Evolutionary conservation across 139 green algal genomes (phyloP).

Genomic region (Chlorella sp.): DNA sequence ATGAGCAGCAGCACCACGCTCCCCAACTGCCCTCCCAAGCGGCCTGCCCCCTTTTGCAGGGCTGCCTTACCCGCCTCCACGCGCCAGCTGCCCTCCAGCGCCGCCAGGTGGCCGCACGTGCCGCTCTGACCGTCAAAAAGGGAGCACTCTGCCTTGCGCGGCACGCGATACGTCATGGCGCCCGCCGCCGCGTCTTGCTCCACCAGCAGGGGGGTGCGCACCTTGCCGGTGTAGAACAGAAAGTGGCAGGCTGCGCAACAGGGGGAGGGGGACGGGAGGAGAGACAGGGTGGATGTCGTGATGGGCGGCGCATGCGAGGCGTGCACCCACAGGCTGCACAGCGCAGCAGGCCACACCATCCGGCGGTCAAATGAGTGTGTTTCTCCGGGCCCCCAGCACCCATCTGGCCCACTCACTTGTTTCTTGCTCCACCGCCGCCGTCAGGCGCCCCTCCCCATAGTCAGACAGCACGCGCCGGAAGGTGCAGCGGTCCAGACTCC

Average conservation of each 20-base stretch:
- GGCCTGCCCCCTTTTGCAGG: too few relatives aligned
- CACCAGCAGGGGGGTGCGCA: constrained; percentile 3
- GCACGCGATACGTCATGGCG: not conserved
- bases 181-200: not conserved
- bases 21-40: too few relatives aligned
- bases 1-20: too few relatives aligned
- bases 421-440: constrained; percentile 1
- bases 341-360: too few relatives aligned
- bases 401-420: not conserved
- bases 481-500: not conserved
- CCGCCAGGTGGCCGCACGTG: constrained; percentile 7
- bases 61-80: constrained; percentile 11
- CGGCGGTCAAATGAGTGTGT: too few relatives aligned
- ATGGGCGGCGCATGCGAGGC: too few relatives aligned
- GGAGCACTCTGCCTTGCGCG: not conserved
- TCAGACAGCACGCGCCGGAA: not conserved
- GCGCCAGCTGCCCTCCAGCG: constrained; percentile 5
- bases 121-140: not conserved
- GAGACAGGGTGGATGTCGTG: not conserved
- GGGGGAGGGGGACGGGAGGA: not conserved
- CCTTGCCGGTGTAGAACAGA: constrained; percentile 12
- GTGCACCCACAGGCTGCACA: too few relatives aligned
- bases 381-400: too few relatives aligned
- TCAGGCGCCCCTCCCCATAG: not conserved
- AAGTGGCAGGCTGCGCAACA: not conserved